Percentiles rank a stretch among this genome's conserved stretches.
These are phyloP conservation scores for Mercurialis annua DNA, from an alignment of 345 rosid species.

Conservation along the genomic window DNA sequence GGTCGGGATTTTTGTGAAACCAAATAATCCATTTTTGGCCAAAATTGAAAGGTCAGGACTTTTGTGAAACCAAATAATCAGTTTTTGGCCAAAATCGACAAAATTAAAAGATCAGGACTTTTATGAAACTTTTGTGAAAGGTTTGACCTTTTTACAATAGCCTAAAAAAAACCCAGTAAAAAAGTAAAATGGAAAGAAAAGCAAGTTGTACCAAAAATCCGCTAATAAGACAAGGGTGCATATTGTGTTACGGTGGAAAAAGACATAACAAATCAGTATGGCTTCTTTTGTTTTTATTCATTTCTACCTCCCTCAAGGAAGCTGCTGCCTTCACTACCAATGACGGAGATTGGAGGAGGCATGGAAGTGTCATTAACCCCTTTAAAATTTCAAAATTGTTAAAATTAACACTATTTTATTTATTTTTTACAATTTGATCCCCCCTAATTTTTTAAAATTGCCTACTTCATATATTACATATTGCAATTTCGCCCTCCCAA, in stretches of 20 bases:
- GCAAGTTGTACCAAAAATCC: background rate
- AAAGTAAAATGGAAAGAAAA: background rate
- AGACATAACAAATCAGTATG: constrained; percentile 25
- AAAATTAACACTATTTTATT: constrained; percentile 13
- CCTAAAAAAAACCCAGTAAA: background rate
- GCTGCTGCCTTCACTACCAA: constrained; percentile 5
- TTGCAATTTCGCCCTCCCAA: background rate
- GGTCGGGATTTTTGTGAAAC: background rate
- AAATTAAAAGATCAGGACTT: too few species aligned
- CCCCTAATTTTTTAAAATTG: background rate
- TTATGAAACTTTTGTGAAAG: background rate
- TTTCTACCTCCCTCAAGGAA: constrained; percentile 17
- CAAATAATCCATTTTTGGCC: background rate
- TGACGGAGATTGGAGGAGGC: background rate
- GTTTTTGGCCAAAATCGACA: background rate
- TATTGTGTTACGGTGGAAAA: constrained; percentile 24
- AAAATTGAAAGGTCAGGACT: background rate
- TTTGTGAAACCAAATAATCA: background rate
- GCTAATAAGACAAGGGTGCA: constrained; percentile 12
- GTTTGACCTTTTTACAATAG: background rate
- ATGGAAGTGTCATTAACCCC: too few species aligned
- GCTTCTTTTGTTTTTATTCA: too few species aligned
- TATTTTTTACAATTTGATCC: background rate
- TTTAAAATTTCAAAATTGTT: too few species aligned
- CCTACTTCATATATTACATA: too few species aligned